A percentile compares a stretch with the other conserved stretches of the same genome.
phyloP scores from a whole-genome alignment of 2,329 filamentous ascomycete genomes.

The Myotisia sp. region DNA sequence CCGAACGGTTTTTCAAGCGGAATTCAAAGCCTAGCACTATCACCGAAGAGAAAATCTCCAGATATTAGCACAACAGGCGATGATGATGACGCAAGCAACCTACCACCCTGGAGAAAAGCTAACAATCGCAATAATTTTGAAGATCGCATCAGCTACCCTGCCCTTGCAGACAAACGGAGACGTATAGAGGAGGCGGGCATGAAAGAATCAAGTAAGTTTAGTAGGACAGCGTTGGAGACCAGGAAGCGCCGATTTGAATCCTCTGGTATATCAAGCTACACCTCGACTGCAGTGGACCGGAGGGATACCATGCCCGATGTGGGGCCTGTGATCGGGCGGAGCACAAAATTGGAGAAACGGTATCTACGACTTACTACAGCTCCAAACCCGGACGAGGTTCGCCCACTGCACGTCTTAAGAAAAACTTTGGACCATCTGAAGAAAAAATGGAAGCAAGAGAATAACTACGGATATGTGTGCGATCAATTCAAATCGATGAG shows the following conservation, averaged over 20 bases:
- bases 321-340: conserved; percentile 72
- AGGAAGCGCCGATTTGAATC: conserved; percentile 74
- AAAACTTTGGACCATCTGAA: conserved; percentile 79
- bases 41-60: conserved; percentile 63
- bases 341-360: conserved; percentile 72
- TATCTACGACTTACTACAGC: conserved; percentile 88
- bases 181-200: conserved; percentile 29
- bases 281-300: conserved; percentile 1
- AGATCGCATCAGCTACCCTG: conserved; percentile 57
- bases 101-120: conserved; percentile 63
- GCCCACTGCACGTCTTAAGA: conserved; percentile 63
- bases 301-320: conserved; percentile 20
- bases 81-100: conserved; percentile 34
- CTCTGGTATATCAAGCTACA: conserved; percentile 26
- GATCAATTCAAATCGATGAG: conserved; percentile 98
- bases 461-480: conserved; percentile 95
- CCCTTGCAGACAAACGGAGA: conserved; percentile 38
- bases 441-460: conserved; percentile 85
- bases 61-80: conserved; percentile 43
- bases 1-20: conserved; percentile 13
- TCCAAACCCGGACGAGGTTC: conserved; percentile 76
- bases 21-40: conserved; percentile 13
- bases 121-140: conserved; percentile 49
- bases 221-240: conserved; percentile 66
- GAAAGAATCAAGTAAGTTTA: conserved; percentile 65